Base-by-base conservation (phyloP, 1,284 basidiomycete genomes). In the Apiotrichum akiyoshidainum region DNA sequence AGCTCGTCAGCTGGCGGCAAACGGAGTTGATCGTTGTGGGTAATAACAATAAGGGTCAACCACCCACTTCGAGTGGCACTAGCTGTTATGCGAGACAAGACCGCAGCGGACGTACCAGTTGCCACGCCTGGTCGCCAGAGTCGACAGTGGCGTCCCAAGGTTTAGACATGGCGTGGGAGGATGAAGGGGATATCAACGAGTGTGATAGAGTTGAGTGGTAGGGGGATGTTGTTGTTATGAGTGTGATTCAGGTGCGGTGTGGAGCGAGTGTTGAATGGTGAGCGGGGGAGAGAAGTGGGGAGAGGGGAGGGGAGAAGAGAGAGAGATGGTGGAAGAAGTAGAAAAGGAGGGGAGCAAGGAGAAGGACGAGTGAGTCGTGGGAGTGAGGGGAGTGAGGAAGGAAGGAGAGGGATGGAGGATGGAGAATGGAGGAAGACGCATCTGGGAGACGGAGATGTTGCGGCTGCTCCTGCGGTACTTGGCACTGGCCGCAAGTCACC, bases 61-160 rank as follows among this genome's bases (percentile, higher is more conserved):
- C 26, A 31, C 7, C 26, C 26, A 31, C 26, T 31, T 31, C 26
- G 7, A 31, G 26, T 31, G 26, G 4, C 26, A 31, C 26, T 31
- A 7, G 26, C 26, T 31, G 26, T n/a, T n/a, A n/a, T n/a, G n/a
- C n/a, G 26, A 31, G 3, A 31, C 6, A 35, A 35, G 22, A 53
- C 13, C 8, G 14, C 21, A 16, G n/a, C 40, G 40, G n/a, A 55
- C 54, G n/a, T 34, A 55, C 54, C 13, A 48, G 39, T 39, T 55
- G 46, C 54, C 46, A 55, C 11, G 54, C 54, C 37, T 55, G 46
- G 22, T 55, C 54, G 45, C 46, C 54, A 21, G 17, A 31, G 22
- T 44, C 14, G 47, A 48, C 35, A 17, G 6, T 5, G 7, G 10
- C 14, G 34, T 48, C 34, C 47, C 34, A 37, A 5, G 47, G 47